Percentiles rank a stretch among this genome's conserved stretches.
Conservation (phyloP, 2,329 filamentous ascomycete genomes). For the Coniochaeta prunicola region DNA sequence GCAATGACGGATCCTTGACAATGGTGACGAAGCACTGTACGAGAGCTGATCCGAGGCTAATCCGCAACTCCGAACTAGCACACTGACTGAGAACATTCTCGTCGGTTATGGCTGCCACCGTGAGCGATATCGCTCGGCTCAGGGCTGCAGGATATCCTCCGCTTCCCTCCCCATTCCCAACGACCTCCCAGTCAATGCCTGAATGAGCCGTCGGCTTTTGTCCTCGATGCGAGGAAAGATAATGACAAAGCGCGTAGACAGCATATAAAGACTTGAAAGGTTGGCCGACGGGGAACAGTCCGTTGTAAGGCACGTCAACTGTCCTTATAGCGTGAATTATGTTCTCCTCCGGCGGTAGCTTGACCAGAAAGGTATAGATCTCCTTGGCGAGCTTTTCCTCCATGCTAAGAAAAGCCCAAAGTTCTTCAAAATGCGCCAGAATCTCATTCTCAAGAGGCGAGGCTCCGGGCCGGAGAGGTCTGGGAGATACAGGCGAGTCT, state of each 20-base stretch:
- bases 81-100: conserved; percentile 41
- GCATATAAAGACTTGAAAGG: conserved; percentile 71
- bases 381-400: conserved; percentile 61
- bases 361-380: conserved; percentile 65
- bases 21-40: conserved; percentile 49
- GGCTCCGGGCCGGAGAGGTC: conserved; percentile 40
- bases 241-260: conserved; percentile 57
- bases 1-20: conserved; percentile 29
- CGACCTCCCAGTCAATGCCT: conserved; percentile 10
- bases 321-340: conserved; percentile 53
- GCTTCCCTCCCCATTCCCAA: neutral
- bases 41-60: conserved; percentile 44
- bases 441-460: conserved; percentile 71
- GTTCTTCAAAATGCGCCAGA: conserved; percentile 70
- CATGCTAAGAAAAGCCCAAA: conserved; percentile 75
- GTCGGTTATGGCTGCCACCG: conserved; percentile 55
- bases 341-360: conserved; percentile 61
- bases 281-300: conserved; percentile 61
- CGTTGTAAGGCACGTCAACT: conserved; percentile 40
- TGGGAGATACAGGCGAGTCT: conserved; percentile 30
- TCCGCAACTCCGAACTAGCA: conserved; percentile 33
- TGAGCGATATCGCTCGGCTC: conserved; percentile 40
- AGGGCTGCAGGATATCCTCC: conserved; percentile 16
- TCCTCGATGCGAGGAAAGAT: conserved; percentile 38
- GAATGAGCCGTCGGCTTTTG: conserved; percentile 5